Evolutionary conservation across 805 yeast species (phyloP), one percentile per base, ranked within the genome.

Genomic region (Debaryomyces maramus): DNA sequence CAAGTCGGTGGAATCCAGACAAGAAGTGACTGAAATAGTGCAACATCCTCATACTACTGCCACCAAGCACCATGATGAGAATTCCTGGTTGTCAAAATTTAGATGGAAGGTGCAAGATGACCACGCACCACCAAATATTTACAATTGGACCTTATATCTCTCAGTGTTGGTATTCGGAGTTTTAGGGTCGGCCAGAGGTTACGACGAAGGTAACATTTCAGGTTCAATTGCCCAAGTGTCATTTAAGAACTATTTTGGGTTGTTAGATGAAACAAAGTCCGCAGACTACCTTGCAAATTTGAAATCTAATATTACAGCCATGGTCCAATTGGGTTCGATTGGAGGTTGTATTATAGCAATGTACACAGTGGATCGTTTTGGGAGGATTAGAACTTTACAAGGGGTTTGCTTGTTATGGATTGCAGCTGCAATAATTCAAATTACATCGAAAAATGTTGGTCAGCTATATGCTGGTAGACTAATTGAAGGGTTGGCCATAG

Each of bases 281-380:
- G 58, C 45, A 3, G 26, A 53, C 5, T 53, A 65, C 9, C 30
- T 70, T n/a, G 81, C 81, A 4, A 61, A 72, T 45, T 54, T 73
- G 45, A 68, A 67, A 45, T 73, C 81, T 5, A 78, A 76, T 51
- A 78, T 78, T 50, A 67, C 77, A 3, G 62, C 81, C 5, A 79
- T 79, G 83, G 83, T 78, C 6, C 80, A 75, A 48, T 53, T 78
- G 20, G 81, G 81, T 2, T 71, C 78, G 14, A 67, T 77, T 27
- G 80, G 75, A 28, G 84, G 84, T 14, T 62, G 80, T 15, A 38
- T 77, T 11, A 37, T 77, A 16, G 76, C 81, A 1, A 66, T 72
- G 53, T 69, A 61, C 42, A 51, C 75, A 1, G 74, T 71, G 27
- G 83, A 79, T 50, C 61, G 60, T 32, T 48, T 78, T 27, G 84